These are phyloP conservation scores for Botrytis pseudocinerea DNA, from an alignment of 2,329 filamentous ascomycete species.

Conservation along the genomic window DNA sequence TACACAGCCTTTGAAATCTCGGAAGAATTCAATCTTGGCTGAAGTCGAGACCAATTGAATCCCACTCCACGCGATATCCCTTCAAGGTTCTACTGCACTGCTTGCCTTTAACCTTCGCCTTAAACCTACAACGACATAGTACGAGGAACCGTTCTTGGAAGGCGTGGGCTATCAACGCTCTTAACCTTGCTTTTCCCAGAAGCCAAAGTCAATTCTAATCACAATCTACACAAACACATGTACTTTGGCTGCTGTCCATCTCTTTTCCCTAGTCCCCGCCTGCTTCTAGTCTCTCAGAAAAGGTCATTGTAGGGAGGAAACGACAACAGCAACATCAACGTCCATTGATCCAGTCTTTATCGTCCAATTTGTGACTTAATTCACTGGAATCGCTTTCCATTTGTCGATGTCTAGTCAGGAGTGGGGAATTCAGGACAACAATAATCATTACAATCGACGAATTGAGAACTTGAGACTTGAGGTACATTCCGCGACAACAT, in stretches of 20 bases:
- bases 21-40: conserved; percentile 19
- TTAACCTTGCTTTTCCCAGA: conserved; percentile 2
- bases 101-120: background rate
- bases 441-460: conserved; percentile 1
- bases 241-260: background rate
- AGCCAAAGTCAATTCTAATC: background rate
- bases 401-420: conserved; percentile 9
- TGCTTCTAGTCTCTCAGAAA: background rate
- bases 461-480: conserved; percentile 4
- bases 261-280: background rate
- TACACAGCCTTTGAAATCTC: conserved; percentile 10
- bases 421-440: background rate
- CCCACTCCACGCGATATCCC: conserved; percentile 3
- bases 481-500: conserved; percentile 11
- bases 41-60: conserved; percentile 16
- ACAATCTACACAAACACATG: conserved; percentile 7
- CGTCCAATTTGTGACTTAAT: background rate
- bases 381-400: background rate
- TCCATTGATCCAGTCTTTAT: background rate
- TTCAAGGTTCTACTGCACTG: background rate
- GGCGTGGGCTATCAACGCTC: conserved; percentile 7
- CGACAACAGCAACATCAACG: background rate
- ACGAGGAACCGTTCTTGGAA: conserved; percentile 19
- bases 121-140: conserved; percentile 13
- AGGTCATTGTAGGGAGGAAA: background rate